Evolutionary conservation across 805 yeast genomes (phyloP), one percentile per base, ranked within the genome.

Genomic region (Wickerhamomyces tratensis): DNA sequence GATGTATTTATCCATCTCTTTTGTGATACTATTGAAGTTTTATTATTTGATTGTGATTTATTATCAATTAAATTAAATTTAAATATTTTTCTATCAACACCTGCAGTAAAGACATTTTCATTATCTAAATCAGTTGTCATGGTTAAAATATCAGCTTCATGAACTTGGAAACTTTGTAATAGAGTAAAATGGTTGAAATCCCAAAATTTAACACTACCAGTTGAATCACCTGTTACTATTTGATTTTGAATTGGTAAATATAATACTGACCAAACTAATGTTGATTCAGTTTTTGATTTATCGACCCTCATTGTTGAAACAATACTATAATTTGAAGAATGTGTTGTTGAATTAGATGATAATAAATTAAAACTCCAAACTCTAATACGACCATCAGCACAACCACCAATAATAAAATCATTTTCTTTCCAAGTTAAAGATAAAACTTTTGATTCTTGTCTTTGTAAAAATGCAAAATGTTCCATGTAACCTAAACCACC

Each of bases 151-250:
- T 93, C 99, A 1, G 96, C 96, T 39, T 84, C 94, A 57, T 93
- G 98, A 10, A 78, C 77, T 49, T 77, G 74, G 61, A 87, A 88
- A 25, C 84, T 77, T 61, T 91, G 98, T 41, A 77, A 68, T 45
- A 93, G 66, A 1, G 96, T 80, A 50, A 79, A 79, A 50, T 77
- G 81, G 39, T 76, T 72, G 48, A 82, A 69, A 54, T 91, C 96
- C 99, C 99, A 93, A 49, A 93, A 74, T 62, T 91, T 91, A 41
- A 93, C 76, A 8, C 85, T 72, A 2, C 99, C 99, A 1, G 97
- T 91, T 6, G 97, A 88, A 64, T 93, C 99, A 42, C 98, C 98
- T 46, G 88, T 79, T n/a, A 86, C 94, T 45, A 93, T 73, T 59
- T 87, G 95, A 42, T 76, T 69, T 40, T 74, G 73, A 36, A 67